A percentile compares a stretch with the other conserved stretches of the same genome.
Evolutionary conservation across 2,329 filamentous ascomycete species (phyloP).

Genomic region (Penicillium vulpinum): DNA sequence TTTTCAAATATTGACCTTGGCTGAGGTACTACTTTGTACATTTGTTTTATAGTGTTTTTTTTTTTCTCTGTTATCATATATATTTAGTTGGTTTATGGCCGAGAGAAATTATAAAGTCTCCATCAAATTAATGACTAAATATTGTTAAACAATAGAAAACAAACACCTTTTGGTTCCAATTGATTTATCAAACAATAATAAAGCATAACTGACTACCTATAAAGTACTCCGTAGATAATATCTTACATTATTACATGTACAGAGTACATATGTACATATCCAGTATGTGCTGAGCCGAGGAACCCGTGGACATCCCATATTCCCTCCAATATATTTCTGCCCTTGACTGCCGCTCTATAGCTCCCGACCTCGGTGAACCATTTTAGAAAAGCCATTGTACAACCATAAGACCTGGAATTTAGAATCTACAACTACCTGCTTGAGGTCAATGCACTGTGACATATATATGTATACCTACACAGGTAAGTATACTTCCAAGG

Average conservation of each 20-base stretch:
- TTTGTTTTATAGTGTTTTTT: neutral
- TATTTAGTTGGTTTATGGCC: neutral
- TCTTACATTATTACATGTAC: too few relatives aligned
- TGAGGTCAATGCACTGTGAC: neutral
- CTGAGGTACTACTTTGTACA: too few relatives aligned
- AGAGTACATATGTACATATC: too few relatives aligned
- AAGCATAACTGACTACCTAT: neutral
- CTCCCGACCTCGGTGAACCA: slow-evolving; percentile 25
- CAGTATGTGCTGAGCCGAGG: slow-evolving; percentile 7
- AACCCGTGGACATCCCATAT: neutral
- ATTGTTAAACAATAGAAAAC: neutral
- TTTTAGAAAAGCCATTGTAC: slow-evolving; percentile 16
- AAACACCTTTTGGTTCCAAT: too few relatives aligned
- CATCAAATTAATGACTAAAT: neutral
- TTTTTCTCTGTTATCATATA: neutral
- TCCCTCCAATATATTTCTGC: slow-evolving; percentile 3
- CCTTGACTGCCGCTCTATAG: slow-evolving; percentile 7
- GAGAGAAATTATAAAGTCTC: neutral
- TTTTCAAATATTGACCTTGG: neutral
- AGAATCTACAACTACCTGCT: neutral
- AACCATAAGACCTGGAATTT: neutral
- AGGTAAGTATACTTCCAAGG: too few relatives aligned
- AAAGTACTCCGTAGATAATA: neutral
- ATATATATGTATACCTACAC: neutral
- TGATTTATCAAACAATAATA: neutral